Evolutionary conservation across 352 stramenopile species (phyloP).

Genomic region (Pythium rhizo-oryzae): DNA sequence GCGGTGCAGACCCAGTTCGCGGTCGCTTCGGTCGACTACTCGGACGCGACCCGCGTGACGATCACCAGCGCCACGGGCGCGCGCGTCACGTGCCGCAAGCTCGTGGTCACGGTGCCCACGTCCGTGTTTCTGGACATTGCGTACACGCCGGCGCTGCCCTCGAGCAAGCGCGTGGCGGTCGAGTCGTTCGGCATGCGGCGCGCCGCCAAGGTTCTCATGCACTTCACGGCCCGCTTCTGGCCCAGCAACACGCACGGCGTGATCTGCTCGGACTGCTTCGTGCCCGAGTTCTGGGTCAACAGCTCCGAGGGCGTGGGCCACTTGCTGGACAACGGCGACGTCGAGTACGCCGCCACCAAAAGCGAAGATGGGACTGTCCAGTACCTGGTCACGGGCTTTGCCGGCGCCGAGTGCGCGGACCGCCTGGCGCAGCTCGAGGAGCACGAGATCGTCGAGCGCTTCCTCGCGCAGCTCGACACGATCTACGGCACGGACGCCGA

Average conservation of each 20-base stretch:
- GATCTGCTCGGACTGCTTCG: conserved; percentile 81
- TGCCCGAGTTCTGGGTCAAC: conserved; percentile 88
- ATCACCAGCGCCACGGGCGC: conserved; percentile 60
- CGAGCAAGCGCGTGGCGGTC: conserved; percentile 58
- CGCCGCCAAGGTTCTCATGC: conserved; percentile 75
- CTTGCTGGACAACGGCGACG: conserved; percentile 58
- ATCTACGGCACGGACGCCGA: conserved; percentile 70
- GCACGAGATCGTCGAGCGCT: conserved; percentile 60
- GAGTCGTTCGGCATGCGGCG: conserved; percentile 76
- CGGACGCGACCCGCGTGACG: conserved; percentile 43
- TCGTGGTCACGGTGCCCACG: conserved; percentile 81
- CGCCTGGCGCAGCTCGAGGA: conserved; percentile 43
- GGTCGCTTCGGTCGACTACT: conserved; percentile 66
- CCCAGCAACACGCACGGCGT: conserved; percentile 72
- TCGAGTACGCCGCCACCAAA: background rate
- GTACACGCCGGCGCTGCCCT: conserved; percentile 62
- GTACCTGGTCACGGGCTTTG: conserved; percentile 79
- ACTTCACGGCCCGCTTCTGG: conserved; percentile 72
- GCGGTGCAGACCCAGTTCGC: conserved; percentile 55
- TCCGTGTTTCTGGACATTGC: conserved; percentile 77
- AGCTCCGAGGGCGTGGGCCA: conserved; percentile 66
- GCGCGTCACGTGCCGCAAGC: conserved; percentile 52
- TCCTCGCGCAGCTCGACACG: conserved; percentile 72
- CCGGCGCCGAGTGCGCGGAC: conserved; percentile 68
- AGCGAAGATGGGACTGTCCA: conserved; percentile 27